Percentiles rank a stretch among this genome's conserved stretches.
Conservation (phyloP, 352 stramenopile genomes). For the Pythium rishiriense region DNA sequence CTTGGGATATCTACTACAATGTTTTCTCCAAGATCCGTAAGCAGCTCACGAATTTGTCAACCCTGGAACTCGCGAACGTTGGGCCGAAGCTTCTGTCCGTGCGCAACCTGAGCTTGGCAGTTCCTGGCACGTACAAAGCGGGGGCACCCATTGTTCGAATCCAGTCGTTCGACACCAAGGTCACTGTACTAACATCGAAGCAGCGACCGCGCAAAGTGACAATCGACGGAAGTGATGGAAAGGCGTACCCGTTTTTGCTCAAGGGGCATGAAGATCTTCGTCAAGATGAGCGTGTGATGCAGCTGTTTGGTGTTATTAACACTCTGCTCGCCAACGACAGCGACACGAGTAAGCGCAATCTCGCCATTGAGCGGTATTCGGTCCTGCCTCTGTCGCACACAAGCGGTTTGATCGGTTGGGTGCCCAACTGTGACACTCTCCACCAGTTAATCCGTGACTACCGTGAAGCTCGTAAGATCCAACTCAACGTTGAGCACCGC, state of each 20-base stretch:
- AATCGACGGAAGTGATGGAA: conserved; percentile 97
- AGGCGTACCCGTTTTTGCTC: conserved; percentile 99
- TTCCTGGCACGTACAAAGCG: conserved; percentile 92
- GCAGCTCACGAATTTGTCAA: conserved; percentile 95
- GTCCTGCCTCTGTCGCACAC: conserved; percentile 99
- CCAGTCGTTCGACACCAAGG: conserved; percentile 92
- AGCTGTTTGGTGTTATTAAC: conserved; percentile 99
- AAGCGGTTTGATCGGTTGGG: conserved; percentile 98
- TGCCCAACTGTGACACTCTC: conserved; percentile 99
- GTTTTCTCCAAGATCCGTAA: conserved; percentile 95
- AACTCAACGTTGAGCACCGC: conserved; percentile 96
- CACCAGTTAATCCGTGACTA: conserved; percentile 99
- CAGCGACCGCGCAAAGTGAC: conserved; percentile 98
- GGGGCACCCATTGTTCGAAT: conserved; percentile 87
- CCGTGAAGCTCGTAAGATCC: conserved; percentile 91
- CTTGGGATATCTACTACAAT: conserved; percentile 99
- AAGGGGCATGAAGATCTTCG: conserved; percentile 99
- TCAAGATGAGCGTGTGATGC: conserved; percentile 99
- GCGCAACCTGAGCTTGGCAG: conserved; percentile 94
- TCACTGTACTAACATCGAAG: conserved; percentile 99
- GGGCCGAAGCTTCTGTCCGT: conserved; percentile 95
- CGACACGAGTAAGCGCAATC: conserved; percentile 97
- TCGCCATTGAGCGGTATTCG: conserved; percentile 98
- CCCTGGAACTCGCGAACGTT: conserved; percentile 97
- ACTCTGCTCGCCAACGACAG: conserved; percentile 97